Conservation (phyloP, 2,329 filamentous ascomycete species). For the Trichoderma lentiforme region DNA sequence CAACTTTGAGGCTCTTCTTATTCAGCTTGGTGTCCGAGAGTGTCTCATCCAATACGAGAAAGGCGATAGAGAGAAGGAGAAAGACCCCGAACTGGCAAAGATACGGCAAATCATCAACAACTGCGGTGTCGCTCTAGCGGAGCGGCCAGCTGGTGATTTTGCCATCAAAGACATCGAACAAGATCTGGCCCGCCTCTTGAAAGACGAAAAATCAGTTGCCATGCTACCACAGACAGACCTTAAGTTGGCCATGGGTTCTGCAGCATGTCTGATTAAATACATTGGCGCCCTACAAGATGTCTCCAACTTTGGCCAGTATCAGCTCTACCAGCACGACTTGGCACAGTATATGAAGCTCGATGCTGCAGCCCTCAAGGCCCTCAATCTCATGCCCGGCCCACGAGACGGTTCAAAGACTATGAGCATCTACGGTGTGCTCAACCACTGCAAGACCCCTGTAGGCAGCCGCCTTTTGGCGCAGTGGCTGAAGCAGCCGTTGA, state of each 20-base stretch:
- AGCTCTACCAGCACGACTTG: conserved; percentile 94
- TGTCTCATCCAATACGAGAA: conserved; percentile 81
- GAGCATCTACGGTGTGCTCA: conserved; percentile 90
- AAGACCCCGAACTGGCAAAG: conserved; percentile 85
- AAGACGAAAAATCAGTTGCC: conserved; percentile 75
- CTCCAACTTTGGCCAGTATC: conserved; percentile 95
- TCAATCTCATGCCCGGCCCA: conserved; percentile 95
- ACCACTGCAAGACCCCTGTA: conserved; percentile 95
- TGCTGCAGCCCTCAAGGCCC: conserved; percentile 84
- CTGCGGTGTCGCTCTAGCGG: conserved; percentile 85
- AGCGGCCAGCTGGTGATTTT: conserved; percentile 74
- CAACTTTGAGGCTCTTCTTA: conserved; percentile 93
- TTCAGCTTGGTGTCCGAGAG: conserved; percentile 93
- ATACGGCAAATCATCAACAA: conserved; percentile 85
- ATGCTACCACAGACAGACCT: conserved; percentile 85
- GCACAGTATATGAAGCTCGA: conserved; percentile 98
- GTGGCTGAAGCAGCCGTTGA: conserved; percentile 96
- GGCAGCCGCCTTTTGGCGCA: conserved; percentile 87
- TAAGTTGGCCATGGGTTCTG: conserved; percentile 93
- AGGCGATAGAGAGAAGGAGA: conserved; percentile 77
- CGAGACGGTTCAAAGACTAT: conserved; percentile 95
- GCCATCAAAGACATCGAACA: conserved; percentile 91
- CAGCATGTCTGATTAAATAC: conserved; percentile 91
- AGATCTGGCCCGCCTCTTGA: conserved; percentile 80
- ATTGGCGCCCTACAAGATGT: conserved; percentile 84